Evolutionary conservation across 1,139 yeast species (phyloP).

Genomic region (Scheffersomyces cryptocercus): DNA sequence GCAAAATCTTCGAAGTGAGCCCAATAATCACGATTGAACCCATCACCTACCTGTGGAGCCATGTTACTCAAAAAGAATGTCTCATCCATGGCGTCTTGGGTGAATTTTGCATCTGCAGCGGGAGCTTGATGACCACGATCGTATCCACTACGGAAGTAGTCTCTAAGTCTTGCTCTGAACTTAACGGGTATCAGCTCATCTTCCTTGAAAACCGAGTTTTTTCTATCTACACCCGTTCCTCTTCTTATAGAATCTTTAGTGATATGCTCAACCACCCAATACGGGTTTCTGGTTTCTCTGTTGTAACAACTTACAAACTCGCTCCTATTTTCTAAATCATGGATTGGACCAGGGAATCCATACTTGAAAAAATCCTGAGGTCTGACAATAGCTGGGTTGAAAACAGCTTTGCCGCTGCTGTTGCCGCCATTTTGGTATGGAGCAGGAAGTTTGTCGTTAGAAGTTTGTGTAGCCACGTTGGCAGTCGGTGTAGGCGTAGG

Average conservation of each 20-base stretch:
- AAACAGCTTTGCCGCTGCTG: constrained; percentile 10
- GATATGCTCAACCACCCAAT: constrained; percentile 87
- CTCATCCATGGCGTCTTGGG: constrained; percentile 91
- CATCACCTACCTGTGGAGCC: constrained; percentile 97
- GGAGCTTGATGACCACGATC: constrained; percentile 98
- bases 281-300: constrained; percentile 82
- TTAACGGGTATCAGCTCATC: constrained; percentile 79
- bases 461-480: constrained; percentile 9
- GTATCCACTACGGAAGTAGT: constrained; percentile 92
- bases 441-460: constrained; percentile 9
- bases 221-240: constrained; percentile 63
- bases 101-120: constrained; percentile 93
- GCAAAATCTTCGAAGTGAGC: constrained; percentile 92
- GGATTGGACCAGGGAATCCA: constrained; percentile 94
- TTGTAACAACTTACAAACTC: constrained; percentile 88
- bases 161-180: constrained; percentile 75
- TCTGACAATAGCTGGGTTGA: constrained; percentile 42
- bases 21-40: constrained; percentile 96
- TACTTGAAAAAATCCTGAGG: constrained; percentile 82
- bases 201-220: constrained; percentile 79
- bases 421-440: constrained; percentile 15
- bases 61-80: constrained; percentile 88
- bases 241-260: constrained; percentile 67
- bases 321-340: constrained; percentile 70
- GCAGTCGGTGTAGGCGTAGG: constrained; percentile 15